Evolutionary conservation across 2,329 filamentous ascomycete species (phyloP).

Genomic region (Helicocarpus griseus): DNA sequence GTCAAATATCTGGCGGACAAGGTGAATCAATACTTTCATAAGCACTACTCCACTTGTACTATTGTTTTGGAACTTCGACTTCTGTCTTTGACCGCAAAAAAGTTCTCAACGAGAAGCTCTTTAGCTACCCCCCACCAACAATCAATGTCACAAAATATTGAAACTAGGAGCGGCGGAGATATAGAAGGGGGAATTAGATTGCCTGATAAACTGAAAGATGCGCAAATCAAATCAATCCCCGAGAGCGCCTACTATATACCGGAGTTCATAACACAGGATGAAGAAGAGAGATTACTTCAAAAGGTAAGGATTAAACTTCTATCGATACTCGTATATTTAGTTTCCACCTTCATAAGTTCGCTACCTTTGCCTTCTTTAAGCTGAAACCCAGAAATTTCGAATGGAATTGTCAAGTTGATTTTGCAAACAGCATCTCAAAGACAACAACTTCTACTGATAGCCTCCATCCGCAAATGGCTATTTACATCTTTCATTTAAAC

Average conservation of each 20-base stretch:
- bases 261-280: constrained; percentile 67
- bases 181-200: not conserved
- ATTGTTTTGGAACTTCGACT: not conserved
- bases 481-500: too few relatives aligned
- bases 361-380: too few relatives aligned
- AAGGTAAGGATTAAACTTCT: constrained; percentile 44
- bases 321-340: not conserved
- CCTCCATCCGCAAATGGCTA: not conserved
- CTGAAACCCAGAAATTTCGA: not conserved
- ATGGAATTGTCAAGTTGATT: not conserved
- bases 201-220: constrained; percentile 18
- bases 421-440: not conserved
- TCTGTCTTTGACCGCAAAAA: not conserved
- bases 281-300: constrained; percentile 60
- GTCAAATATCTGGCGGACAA: too few relatives aligned
- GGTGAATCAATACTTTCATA: not conserved
- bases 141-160: not conserved
- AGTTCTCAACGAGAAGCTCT: not conserved
- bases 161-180: not conserved
- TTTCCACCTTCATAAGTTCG: not conserved
- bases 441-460: not conserved
- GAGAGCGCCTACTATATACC: constrained; percentile 68
- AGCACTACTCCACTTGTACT: not conserved
- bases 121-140: too few relatives aligned
- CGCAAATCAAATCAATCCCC: constrained; percentile 24